Evolutionary conservation across 2,329 filamentous ascomycete species (phyloP).

Genomic region (Scytalidium lignicola): DNA sequence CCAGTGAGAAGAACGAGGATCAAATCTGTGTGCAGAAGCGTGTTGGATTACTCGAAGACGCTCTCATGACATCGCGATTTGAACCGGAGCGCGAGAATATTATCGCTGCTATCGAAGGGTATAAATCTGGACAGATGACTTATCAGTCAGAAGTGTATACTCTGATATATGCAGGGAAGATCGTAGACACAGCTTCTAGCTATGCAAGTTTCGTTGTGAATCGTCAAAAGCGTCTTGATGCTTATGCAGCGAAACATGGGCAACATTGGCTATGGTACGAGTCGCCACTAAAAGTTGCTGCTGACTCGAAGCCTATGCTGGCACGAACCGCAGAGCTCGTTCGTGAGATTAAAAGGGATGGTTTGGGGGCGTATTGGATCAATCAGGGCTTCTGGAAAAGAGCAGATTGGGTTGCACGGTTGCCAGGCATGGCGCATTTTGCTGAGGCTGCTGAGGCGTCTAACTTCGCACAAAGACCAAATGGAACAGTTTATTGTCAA

Average conservation of each 20-base stretch:
- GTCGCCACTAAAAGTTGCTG: slow-evolving; percentile 31
- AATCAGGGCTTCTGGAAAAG: slow-evolving; percentile 18
- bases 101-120: slow-evolving; percentile 35
- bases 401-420: slow-evolving; percentile 9
- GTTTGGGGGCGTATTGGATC: slow-evolving; percentile 11
- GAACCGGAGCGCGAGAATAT: slow-evolving; percentile 37
- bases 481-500: slow-evolving; percentile 9
- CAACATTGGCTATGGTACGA: slow-evolving; percentile 43
- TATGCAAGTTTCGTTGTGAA: slow-evolving; percentile 35
- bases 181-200: slow-evolving; percentile 35
- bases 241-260: slow-evolving; percentile 32
- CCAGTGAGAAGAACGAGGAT: slow-evolving; percentile 21
- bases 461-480: background rate
- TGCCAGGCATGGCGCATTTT: slow-evolving; percentile 1
- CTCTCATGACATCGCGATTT: slow-evolving; percentile 28
- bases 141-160: slow-evolving; percentile 34
- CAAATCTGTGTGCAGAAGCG: slow-evolving; percentile 25
- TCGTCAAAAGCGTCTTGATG: slow-evolving; percentile 34
- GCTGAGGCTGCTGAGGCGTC: background rate
- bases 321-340: slow-evolving; percentile 1
- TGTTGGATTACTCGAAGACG: slow-evolving; percentile 26
- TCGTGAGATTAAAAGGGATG: background rate
- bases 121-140: slow-evolving; percentile 34
- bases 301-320: slow-evolving; percentile 4
- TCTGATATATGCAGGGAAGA: slow-evolving; percentile 36